Conservation (phyloP, 345 rosid species). For the Anacardium occidentale region DNA sequence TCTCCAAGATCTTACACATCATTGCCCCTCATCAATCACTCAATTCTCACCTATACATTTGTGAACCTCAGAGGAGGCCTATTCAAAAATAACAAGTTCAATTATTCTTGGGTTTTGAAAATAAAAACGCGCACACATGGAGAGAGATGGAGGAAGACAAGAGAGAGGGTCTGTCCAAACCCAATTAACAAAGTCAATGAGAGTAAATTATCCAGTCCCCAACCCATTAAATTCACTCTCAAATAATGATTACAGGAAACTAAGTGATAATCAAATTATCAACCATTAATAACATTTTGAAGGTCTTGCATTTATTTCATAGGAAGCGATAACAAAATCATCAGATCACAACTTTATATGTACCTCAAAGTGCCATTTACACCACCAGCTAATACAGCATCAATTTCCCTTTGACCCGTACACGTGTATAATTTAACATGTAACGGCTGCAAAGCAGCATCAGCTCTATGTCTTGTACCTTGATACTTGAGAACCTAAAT, state of each 20-base stretch:
- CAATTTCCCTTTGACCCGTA: slow-evolving; percentile 45
- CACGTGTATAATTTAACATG: slow-evolving; percentile 41
- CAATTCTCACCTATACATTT: neutral
- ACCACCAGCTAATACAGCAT: slow-evolving; percentile 55
- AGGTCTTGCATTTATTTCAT: neutral
- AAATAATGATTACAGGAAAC: neutral
- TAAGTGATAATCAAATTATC: no score
- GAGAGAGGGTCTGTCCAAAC: no score
- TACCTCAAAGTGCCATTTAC: slow-evolving; percentile 62
- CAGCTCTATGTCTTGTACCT: slow-evolving; percentile 34
- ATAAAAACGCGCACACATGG: no score
- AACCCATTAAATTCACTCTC: neutral
- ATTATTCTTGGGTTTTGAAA: no score
- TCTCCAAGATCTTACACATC: neutral
- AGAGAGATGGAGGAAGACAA: no score
- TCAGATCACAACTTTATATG: slow-evolving; percentile 16
- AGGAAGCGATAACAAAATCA: slow-evolving; percentile 14
- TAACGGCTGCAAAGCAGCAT: slow-evolving; percentile 52
- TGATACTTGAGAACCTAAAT: slow-evolving; percentile 64
- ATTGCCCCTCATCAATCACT: neutral
- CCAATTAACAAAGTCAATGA: no score
- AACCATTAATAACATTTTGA: neutral
- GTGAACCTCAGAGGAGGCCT: neutral
- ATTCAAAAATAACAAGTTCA: no score
- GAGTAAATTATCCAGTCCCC: no score